Evolutionary conservation across 495 filamentous ascomycete species (phyloP), one percentile per base, ranked within the genome.

Genomic region (Penicillium nucicola): DNA sequence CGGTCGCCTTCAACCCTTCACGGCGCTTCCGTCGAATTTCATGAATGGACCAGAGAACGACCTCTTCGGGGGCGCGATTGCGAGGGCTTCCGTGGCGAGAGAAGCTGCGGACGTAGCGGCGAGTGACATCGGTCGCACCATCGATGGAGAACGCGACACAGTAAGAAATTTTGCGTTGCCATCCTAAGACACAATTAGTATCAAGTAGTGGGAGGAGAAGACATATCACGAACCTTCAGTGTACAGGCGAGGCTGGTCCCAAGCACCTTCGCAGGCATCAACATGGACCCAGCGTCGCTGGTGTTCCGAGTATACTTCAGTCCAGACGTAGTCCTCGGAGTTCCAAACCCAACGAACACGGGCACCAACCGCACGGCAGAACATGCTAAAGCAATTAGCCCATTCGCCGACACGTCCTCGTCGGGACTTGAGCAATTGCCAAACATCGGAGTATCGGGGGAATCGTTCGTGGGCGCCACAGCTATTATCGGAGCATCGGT

Each of bases 301-400:
- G 61, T 96, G 90, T 56, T 93, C 91, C 13, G 91, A 96, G 67
- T 96, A 99, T 19, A 97, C 84, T 66, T 99, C 93, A 1, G 91
- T 96, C 92, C 93, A 98, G 17, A 96, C 88, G 53, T 95, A 87
- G 67, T 99, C 95, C 69, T 99, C 93, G 25, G 86, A 84, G 55
- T 97, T 97, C 95, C 95, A 98, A 22, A 98, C 89, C 95, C 95
- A 98, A 55, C 93, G 82, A 14, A 97, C 93, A 37, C 95, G 82
- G 31, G 84, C 86, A 28, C 92, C 92, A 23, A 97, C 81, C 6
- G 93, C 93, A 36, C 93, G 82, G 71, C 93, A 97, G 17, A 99
- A 79, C 93, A 99, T 99, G 68, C 87, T 91, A 72, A 99, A 99
- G 73, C 92, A 96, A 68, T 97, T 97, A 45, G 88, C 92, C 92